Evolutionary conservation across 2,329 filamentous ascomycete genomes (phyloP).

Genomic region (Didymella exigua): DNA sequence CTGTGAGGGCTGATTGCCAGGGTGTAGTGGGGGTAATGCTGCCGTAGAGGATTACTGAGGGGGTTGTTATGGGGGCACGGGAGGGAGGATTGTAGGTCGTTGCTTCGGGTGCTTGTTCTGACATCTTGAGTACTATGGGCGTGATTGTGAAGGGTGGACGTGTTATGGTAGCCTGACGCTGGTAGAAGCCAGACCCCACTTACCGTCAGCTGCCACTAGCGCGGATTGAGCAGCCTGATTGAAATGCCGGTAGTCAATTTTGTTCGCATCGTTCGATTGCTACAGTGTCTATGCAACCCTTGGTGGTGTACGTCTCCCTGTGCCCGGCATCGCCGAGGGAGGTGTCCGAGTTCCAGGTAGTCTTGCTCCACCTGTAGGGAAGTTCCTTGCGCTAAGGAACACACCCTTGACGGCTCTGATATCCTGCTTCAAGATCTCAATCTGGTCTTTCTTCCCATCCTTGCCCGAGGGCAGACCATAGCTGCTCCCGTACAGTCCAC

Average conservation of each 20-base stretch:
- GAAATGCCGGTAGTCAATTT: background rate
- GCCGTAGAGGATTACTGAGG: constrained; percentile 64
- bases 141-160: background rate
- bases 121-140: constrained; percentile 15
- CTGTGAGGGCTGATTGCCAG: constrained; percentile 59
- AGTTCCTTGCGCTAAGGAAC: constrained; percentile 74
- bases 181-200: constrained; percentile 4
- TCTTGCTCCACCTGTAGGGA: constrained; percentile 53
- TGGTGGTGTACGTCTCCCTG: constrained; percentile 21
- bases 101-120: constrained; percentile 18
- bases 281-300: background rate
- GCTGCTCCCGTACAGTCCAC: constrained; percentile 43
- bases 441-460: constrained; percentile 69
- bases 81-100: constrained; percentile 32
- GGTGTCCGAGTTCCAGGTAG: constrained; percentile 9
- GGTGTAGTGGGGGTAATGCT: constrained; percentile 52
- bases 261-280: background rate
- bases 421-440: constrained; percentile 73
- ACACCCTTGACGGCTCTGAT: constrained; percentile 82
- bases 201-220: constrained; percentile 4
- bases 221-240: background rate
- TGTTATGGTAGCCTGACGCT: background rate
- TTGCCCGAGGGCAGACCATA: constrained; percentile 50
- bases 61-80: constrained; percentile 21
- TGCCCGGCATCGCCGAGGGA: constrained; percentile 22